Evolutionary conservation across 2,329 filamentous ascomycete genomes (phyloP), one percentile per base, ranked within the genome.

Genomic region (Scortechinia acanthostroma): DNA sequence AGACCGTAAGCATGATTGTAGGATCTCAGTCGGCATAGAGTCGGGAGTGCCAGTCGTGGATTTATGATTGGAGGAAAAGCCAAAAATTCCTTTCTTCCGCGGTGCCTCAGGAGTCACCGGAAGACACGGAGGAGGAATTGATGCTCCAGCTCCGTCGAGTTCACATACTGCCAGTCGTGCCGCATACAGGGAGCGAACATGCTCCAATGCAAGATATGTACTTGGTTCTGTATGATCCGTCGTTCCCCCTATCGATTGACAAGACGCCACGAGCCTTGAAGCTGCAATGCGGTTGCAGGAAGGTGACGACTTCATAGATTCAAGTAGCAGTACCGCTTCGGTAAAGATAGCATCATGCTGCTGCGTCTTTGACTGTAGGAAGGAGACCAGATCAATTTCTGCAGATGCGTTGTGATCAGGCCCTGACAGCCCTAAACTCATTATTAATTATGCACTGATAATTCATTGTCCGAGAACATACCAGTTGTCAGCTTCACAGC

Each of bases 141-240:
- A 47, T 5, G 69, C 63, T 3, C 68, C 65, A 3, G 74, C 71
- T 17, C 68, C 70, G 3, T 63, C 60, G 1, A 80, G 63, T 52
- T 82, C 78, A 50, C 79, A 83, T 3, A 80, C 62, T n/a, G 79
- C 77, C 16, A 82, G 63, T 37, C 76, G 70, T 10, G 74, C 72
- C 2, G 77, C 76, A 47, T 77, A 83, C 21, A 76, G 61, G 2
- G 72, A 74, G 44, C 74, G 73, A 22, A 66, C 55, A 21, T 58
- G 53, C 22, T 73, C 68, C 4, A 75, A 51, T 1, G 56, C 49
- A 25, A 60, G 53, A 45, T 57, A 51, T 2, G 45, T 50, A 2
- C 55, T 53, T 10, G 51, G 35, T 3, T 58, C 53, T 4, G 51
- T 35, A 20, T 6, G 6, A 15, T 40, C 20, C 6, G 10, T 17